Conservation (phyloP, 768 basidiomycete genomes). For the Amanita inopinata region DNA sequence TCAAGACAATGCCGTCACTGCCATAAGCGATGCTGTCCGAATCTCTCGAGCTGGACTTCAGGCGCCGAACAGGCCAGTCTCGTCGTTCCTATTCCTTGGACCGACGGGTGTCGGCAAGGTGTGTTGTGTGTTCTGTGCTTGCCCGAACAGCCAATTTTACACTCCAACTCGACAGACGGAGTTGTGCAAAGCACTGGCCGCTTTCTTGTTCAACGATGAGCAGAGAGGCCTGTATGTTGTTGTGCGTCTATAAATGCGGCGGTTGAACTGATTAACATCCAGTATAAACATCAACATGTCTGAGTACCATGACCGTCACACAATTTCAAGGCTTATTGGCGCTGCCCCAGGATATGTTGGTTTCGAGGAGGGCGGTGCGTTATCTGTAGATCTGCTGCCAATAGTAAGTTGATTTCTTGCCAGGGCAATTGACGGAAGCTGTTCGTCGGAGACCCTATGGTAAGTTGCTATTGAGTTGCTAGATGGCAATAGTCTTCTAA, state of each 20-base stretch:
- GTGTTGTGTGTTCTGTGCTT: constrained; percentile 4
- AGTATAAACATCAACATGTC: constrained; percentile 67
- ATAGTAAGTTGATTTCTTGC: background rate
- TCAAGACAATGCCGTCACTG: constrained; percentile 79
- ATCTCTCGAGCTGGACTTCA: constrained; percentile 89
- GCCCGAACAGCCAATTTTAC: constrained; percentile 3
- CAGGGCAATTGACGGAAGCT: constrained; percentile 81
- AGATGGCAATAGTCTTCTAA: background rate
- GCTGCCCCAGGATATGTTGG: constrained; percentile 93
- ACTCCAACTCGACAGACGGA: constrained; percentile 49
- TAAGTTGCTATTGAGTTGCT: constrained; percentile 17
- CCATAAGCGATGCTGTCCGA: constrained; percentile 85
- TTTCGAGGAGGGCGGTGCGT: constrained; percentile 66
- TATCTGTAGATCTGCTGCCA: background rate
- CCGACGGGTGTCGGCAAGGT: constrained; percentile 86
- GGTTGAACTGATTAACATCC: background rate
- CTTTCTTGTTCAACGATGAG: constrained; percentile 86
- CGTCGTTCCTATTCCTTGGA: constrained; percentile 86
- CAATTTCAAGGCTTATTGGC: constrained; percentile 83
- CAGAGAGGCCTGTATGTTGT: constrained; percentile 65
- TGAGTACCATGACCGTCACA: constrained; percentile 86
- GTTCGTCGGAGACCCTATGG: constrained; percentile 87
- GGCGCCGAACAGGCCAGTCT: constrained; percentile 81
- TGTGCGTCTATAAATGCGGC: too few relatives aligned
- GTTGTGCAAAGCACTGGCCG: constrained; percentile 79